Base-by-base conservation (phyloP, 2,329 filamentous ascomycete genomes). In the Fusarium xylarioides region DNA sequence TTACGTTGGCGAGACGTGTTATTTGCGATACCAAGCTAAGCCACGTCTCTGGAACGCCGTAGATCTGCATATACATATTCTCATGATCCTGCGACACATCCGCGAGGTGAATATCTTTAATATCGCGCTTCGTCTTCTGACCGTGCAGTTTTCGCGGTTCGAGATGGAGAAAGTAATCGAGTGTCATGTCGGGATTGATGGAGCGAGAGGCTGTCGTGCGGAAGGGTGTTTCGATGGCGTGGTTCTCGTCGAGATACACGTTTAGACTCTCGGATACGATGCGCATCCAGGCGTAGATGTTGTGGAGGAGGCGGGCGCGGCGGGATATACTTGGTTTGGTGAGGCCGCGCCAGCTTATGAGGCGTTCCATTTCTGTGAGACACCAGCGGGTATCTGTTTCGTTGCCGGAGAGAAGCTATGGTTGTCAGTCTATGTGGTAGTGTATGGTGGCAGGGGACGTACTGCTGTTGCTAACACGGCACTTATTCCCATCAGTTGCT, bases 11-110 rank as follows among this genome's bases (percentile, higher is more conserved):
- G 1, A 76, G 63, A 0, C 74, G 59, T 4, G 74, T 76, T 4
- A 75, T 76, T 11, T 76, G 74, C 0, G 74, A 76, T 0, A 76
- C 74, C 10, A 76, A n/a, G 19, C 74, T 76, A 0, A 76, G 55
- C 74, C 74, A 76, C 11, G 74, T 76, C 56, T 76, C 74, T 11
- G 74, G 71, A 6, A 76, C 74, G 1, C 74, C 74, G 6, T 76
- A 76, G 7, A 76, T 76, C 37, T 73, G 74, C 74, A 76, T 74
- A 4, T 76, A 76, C 74, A 76, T 74, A 15, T 74, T 74, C 26
- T 76, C 74, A 15, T 73, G 63, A 5, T 72, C 71, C 30, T 73
- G 74, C 1, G 59, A 54, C 0, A 63, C 43, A 60, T 76, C 71
- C 2, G 66, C 71, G 0, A 76, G 38, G 14, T 76, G 74, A 1